A percentile compares a stretch with the other conserved stretches of the same genome.
phyloP scores from a whole-genome alignment of 2,329 filamentous ascomycete species.

The Fusarium nisikadoi region DNA sequence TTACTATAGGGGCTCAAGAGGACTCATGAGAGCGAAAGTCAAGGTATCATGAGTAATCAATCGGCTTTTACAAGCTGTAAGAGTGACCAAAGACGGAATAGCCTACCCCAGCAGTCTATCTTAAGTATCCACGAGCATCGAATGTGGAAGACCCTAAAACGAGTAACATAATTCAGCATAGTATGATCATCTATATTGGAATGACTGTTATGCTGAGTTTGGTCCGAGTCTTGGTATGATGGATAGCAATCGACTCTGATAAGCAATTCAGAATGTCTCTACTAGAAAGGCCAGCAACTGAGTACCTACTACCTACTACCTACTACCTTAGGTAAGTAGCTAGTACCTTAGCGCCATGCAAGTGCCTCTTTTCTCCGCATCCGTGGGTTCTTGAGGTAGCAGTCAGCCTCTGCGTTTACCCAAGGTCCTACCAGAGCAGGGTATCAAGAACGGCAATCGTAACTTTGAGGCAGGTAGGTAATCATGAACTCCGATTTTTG shows the following conservation, averaged over 20 bases:
- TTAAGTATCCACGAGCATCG: background rate
- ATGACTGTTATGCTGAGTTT: background rate
- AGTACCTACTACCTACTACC: background rate
- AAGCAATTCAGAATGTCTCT: background rate
- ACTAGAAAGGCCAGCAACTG: background rate
- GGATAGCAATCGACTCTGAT: background rate
- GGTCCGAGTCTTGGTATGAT: background rate
- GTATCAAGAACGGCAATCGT: constrained; percentile 1
- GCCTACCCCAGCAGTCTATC: background rate
- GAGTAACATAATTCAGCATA: background rate
- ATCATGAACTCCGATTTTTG: constrained; percentile 12
- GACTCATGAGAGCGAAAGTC: background rate
- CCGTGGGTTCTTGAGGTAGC: background rate
- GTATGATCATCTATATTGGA: background rate
- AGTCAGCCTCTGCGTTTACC: background rate
- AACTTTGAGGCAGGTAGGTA: background rate
- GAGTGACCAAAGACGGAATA: background rate
- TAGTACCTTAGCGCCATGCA: background rate
- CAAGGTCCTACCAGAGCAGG: background rate
- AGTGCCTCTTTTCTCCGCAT: constrained; percentile 1
- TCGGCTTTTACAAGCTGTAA: background rate
- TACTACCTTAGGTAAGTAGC: too few relatives aligned
- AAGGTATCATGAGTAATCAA: constrained; percentile 2
- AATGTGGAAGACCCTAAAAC: background rate
- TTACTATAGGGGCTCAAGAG: background rate